Percentiles rank a stretch among this genome's conserved stretches.
Conservation (phyloP, 2,329 filamentous ascomycete species). For the Talaromyces sp. region DNA sequence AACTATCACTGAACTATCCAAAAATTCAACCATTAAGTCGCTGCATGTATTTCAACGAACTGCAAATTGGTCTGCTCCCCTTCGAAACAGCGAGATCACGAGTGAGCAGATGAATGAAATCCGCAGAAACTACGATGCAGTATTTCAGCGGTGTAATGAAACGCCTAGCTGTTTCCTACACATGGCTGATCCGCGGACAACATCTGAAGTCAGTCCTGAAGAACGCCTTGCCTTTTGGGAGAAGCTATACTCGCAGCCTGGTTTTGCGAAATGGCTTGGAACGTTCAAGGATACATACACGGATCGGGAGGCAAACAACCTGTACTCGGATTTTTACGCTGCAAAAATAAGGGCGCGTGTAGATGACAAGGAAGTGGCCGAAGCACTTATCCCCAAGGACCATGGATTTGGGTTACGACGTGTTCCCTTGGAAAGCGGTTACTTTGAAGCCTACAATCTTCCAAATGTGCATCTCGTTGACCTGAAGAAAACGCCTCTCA, state of each 20-base stretch:
- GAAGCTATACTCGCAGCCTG: conserved; percentile 12
- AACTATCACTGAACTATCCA: conserved; percentile 12
- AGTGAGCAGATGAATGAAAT: neutral
- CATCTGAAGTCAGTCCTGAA: neutral
- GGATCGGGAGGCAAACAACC: conserved; percentile 33
- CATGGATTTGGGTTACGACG: conserved; percentile 15
- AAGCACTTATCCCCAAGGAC: conserved; percentile 17
- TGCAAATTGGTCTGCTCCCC: conserved; percentile 21
- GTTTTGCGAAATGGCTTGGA: conserved; percentile 34
- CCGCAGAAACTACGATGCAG: conserved; percentile 12
- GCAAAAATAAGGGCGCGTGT: conserved; percentile 27
- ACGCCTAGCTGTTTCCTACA: neutral
- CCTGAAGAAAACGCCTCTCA: conserved; percentile 16
- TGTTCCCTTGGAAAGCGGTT: conserved; percentile 15
- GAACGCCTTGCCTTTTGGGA: conserved; percentile 12
- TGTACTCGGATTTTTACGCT: conserved; percentile 32
- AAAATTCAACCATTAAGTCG: neutral
- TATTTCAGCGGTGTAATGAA: conserved; percentile 10
- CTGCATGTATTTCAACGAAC: conserved; percentile 18
- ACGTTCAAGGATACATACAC: conserved; percentile 32
- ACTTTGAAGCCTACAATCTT: conserved; percentile 28
- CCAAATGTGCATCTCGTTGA: conserved; percentile 42
- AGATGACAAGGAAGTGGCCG: conserved; percentile 24
- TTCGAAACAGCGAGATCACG: conserved; percentile 13
- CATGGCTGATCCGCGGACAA: neutral